Percentiles rank a stretch among this genome's conserved stretches.
phyloP scores from a whole-genome alignment of 1,284 basidiomycete species.

The Psilocybe mexicana region DNA sequence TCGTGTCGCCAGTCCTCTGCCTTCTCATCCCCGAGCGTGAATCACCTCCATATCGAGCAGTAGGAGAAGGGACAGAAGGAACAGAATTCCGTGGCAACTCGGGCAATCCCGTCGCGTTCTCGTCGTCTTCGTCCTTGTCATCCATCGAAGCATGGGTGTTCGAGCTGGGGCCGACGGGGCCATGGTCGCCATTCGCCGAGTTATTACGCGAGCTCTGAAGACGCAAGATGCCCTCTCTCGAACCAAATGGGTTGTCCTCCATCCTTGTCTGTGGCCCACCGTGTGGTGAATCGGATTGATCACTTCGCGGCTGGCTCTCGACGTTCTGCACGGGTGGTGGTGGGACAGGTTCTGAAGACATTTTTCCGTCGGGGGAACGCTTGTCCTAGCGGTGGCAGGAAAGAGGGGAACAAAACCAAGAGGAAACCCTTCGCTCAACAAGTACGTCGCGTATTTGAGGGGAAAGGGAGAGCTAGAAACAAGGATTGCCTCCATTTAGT shows the following conservation, averaged over 20 bases:
- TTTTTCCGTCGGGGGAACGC: neutral
- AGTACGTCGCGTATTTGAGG: neutral
- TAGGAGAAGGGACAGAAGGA: neutral
- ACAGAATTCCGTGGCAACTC: neutral
- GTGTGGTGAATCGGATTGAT: neutral
- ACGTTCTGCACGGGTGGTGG: neutral
- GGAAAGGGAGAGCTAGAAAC: neutral
- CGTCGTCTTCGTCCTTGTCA: neutral
- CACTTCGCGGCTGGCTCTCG: neutral
- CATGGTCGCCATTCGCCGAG: neutral
- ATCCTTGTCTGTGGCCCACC: neutral
- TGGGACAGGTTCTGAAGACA: neutral
- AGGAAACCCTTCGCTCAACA: neutral
- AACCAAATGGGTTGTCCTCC: neutral
- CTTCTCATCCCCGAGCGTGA: neutral
- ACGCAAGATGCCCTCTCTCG: neutral
- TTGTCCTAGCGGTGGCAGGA: neutral
- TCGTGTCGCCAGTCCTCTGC: neutral
- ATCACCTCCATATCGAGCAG: neutral
- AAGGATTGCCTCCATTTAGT: too few relatives aligned
- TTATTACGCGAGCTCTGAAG: neutral
- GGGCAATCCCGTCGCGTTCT: neutral
- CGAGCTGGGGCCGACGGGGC: neutral
- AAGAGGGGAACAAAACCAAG: neutral
- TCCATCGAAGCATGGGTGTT: too few relatives aligned